Conservation (phyloP, 139 green algal genomes). For the Coccomyxa sp. region DNA sequence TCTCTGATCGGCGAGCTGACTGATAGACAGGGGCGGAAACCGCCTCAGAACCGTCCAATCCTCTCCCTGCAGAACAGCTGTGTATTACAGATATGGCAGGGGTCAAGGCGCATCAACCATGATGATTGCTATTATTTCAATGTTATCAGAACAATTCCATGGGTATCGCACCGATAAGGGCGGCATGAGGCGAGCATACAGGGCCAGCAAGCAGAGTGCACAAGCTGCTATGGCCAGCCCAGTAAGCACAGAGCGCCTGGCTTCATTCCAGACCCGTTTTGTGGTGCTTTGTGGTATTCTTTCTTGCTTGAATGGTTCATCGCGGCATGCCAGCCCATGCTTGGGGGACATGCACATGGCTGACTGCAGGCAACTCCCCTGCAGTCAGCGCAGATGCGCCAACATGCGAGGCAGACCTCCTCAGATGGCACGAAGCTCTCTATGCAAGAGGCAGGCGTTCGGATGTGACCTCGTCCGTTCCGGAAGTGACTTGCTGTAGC, state of each 20-base stretch:
- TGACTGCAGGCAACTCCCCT: too few relatives aligned
- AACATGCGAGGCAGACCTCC: too few relatives aligned
- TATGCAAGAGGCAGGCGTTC: too few relatives aligned
- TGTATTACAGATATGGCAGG: neutral
- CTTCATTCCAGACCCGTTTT: constrained; percentile 4
- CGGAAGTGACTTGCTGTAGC: too few relatives aligned
- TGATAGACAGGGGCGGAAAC: constrained; percentile 12
- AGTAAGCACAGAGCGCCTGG: neutral
- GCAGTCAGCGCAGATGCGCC: too few relatives aligned
- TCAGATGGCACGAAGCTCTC: too few relatives aligned
- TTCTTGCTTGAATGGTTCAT: too few relatives aligned
- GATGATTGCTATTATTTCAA: too few relatives aligned
- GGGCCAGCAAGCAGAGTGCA: neutral
- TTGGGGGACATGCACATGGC: too few relatives aligned
- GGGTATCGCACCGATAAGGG: neutral
- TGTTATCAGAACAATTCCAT: neutral
- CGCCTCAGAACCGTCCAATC: constrained; percentile 3
- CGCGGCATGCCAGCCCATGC: too few relatives aligned
- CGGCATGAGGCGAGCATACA: neutral
- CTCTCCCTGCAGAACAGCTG: neutral
- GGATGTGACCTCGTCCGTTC: too few relatives aligned
- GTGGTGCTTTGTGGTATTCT: too few relatives aligned
- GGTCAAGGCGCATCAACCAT: neutral
- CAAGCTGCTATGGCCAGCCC: neutral
- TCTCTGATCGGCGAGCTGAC: constrained; percentile 16